A percentile compares a stretch with the other conserved stretches of the same genome.
Conservation (phyloP, 2,329 filamentous ascomycete species). For the Lecanicillium sp. region DNA sequence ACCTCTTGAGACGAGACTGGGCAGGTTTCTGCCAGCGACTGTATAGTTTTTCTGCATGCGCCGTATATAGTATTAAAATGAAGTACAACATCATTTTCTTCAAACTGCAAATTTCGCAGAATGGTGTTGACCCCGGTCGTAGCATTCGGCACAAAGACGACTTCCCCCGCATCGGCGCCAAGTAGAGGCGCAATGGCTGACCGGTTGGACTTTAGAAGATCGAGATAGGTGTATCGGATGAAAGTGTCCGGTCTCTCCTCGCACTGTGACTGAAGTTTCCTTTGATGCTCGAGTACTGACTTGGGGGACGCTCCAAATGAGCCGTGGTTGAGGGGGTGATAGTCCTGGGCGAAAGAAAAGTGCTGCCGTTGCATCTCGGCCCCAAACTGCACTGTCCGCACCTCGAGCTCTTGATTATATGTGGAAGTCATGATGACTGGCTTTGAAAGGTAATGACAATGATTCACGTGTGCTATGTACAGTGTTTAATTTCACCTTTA, state of each 20-base stretch:
- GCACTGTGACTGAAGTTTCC: constrained; percentile 42
- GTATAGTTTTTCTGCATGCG: constrained; percentile 56
- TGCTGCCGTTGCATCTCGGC: constrained; percentile 20
- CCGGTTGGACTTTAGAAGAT: constrained; percentile 50
- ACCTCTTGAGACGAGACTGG: constrained; percentile 35
- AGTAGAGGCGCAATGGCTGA: constrained; percentile 50
- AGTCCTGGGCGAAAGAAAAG: constrained; percentile 22
- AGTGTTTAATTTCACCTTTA: too few relatives aligned
- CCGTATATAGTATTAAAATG: constrained; percentile 63
- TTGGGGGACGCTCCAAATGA: constrained; percentile 62
- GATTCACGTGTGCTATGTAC: too few relatives aligned
- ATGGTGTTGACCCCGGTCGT: constrained; percentile 62
- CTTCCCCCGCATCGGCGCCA: constrained; percentile 48
- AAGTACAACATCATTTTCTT: constrained; percentile 55
- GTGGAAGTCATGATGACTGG: too few relatives aligned
- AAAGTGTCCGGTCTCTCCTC: constrained; percentile 60
- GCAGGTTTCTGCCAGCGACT: constrained; percentile 52
- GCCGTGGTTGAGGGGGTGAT: constrained; percentile 34
- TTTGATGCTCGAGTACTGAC: constrained; percentile 44
- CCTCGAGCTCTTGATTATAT: too few relatives aligned
- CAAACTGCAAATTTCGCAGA: constrained; percentile 55
- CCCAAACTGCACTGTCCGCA: constrained; percentile 12
- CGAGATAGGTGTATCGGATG: constrained; percentile 52
- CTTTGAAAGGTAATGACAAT: too few relatives aligned
- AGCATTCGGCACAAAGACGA: constrained; percentile 65